Base-by-base conservation (phyloP, 2,329 filamentous ascomycete genomes). In the Calonectria honghensis region DNA sequence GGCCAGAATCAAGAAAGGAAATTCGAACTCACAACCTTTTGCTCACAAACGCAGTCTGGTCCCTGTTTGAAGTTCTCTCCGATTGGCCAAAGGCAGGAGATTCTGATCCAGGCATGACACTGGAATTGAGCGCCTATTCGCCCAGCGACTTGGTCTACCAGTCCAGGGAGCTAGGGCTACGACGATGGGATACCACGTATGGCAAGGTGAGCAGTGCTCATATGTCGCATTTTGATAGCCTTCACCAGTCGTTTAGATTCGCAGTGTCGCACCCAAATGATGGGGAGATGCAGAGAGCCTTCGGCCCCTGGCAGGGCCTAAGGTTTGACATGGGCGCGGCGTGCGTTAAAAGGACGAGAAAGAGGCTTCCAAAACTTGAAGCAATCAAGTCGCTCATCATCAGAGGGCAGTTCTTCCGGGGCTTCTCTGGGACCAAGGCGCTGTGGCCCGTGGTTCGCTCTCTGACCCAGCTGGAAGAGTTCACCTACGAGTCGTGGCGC, bases 171-270 rank as follows among this genome's bases (percentile, higher is more conserved):
- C 20, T 48, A 10, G 45, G 20, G 45, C 6, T n/a, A 24, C n/a
- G 45, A 24, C 7, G 24, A 6, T 13, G 45, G 45, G 45, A 48
- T 2, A 48, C 9, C 3, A 48, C 45, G 3, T 48, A 24, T 24
- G n/a, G n/a, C n/a, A 9, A n/a, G 13, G n/a, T n/a, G 10, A 24
- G 45, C 6, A 48, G 1, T 0, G 9, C 3, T 24, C 10, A 20
- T 2, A 7, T 1, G 9, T 24, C 2, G 24, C 9, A 2, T 4
- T 1, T 11, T 13, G 10, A n/a, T 4, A 20, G 45, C 10, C 45
- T 24, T 48, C 7, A 9, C 10, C 24, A n/a, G 45, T 14, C 11
- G 6, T 3, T 13, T 5, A 13, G 13, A 3, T 1, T 1, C 13
- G 24, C n/a, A 24, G 20, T 24, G 45, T 24, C n/a, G 45, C n/a